These are phyloP conservation scores for Mollisia scopiformis DNA, from an alignment of 2,329 filamentous ascomycete species.

Conservation along the genomic window DNA sequence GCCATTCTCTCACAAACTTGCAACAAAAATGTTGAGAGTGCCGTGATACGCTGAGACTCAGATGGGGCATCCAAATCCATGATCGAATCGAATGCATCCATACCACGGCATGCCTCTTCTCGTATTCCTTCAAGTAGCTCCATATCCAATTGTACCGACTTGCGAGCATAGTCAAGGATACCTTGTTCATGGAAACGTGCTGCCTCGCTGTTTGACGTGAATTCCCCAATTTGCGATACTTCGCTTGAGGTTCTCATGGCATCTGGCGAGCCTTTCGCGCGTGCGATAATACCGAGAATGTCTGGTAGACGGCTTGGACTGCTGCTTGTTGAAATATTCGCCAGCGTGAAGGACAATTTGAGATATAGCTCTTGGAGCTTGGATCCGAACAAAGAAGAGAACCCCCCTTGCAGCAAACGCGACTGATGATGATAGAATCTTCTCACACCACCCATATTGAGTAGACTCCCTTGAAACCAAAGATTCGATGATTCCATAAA, in stretches of 20 bases:
- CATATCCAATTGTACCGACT: conserved; percentile 53
- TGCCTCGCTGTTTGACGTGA: conserved; percentile 48
- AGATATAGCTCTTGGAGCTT: conserved; percentile 57
- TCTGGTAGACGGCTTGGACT: conserved; percentile 45
- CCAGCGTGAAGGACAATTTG: conserved; percentile 53
- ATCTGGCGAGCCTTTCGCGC: conserved; percentile 48
- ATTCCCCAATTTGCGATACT: conserved; percentile 52
- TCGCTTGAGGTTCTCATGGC: conserved; percentile 51
- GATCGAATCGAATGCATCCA: conserved; percentile 56
- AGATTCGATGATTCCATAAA: conserved; percentile 49
- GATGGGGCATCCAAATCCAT: conserved; percentile 44
- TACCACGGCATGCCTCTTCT: conserved; percentile 54
- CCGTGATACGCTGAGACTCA: conserved; percentile 42
- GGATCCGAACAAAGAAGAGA: conserved; percentile 52
- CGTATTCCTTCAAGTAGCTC: conserved; percentile 56
- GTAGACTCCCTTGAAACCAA: conserved; percentile 49
- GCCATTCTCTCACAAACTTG: conserved; percentile 57
- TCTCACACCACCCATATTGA: conserved; percentile 53
- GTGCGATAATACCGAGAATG: conserved; percentile 46
- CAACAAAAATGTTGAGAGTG: conserved; percentile 48
- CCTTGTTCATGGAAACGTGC: conserved; percentile 55
- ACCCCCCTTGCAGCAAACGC: conserved; percentile 52
- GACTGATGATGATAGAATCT: conserved; percentile 57
- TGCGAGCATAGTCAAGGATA: conserved; percentile 52
- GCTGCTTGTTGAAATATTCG: conserved; percentile 42